Percentiles rank a stretch among this genome's conserved stretches.
phyloP scores from a whole-genome alignment of 1,284 basidiomycete species.

The Pseudozyma tsukubaensis region DNA sequence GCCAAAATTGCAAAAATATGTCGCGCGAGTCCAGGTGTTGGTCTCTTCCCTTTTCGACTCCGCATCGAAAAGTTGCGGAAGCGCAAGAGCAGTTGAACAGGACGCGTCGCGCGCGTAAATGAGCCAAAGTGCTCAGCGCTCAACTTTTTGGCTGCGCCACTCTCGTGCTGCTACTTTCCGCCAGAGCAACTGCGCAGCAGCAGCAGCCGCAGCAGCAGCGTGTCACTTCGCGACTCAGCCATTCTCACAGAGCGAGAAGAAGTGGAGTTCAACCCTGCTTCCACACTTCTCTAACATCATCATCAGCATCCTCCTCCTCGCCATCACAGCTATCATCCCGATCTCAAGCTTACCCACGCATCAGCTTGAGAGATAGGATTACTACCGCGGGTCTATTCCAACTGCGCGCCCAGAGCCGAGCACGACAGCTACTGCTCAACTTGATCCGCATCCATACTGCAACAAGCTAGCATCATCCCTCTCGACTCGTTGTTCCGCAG shows the following conservation, averaged over 20 bases:
- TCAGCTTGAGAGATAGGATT: too few species aligned
- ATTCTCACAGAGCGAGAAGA: slow-evolving; percentile 18
- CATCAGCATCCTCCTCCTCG: neutral
- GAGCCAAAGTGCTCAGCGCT: slow-evolving; percentile 27
- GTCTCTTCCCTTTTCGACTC: slow-evolving; percentile 17
- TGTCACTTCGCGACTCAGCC: slow-evolving; percentile 37
- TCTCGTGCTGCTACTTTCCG: neutral
- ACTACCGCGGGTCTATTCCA: too few species aligned
- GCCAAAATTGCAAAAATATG: neutral
- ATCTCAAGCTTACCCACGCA: neutral
- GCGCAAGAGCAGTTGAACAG: neutral
- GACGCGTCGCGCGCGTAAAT: slow-evolving; percentile 54
- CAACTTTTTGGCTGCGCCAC: slow-evolving; percentile 16
- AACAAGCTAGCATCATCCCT: neutral
- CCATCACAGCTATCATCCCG: neutral
- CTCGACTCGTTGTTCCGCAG: neutral
- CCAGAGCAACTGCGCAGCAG: slow-evolving; percentile 17
- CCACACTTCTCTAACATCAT: neutral
- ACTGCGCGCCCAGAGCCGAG: too few species aligned
- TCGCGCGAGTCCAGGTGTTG: slow-evolving; percentile 42
- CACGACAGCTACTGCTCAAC: too few species aligned
- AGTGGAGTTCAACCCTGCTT: slow-evolving; percentile 18
- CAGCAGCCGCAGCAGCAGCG: slow-evolving; percentile 26
- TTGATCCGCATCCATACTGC: neutral
- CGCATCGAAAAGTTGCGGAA: neutral